Evolutionary conservation across 371 early-diverging fungal genomes (phyloP), one percentile per base, ranked within the genome.

Genomic region (Ecytonucleospora hepatopenaei): DNA sequence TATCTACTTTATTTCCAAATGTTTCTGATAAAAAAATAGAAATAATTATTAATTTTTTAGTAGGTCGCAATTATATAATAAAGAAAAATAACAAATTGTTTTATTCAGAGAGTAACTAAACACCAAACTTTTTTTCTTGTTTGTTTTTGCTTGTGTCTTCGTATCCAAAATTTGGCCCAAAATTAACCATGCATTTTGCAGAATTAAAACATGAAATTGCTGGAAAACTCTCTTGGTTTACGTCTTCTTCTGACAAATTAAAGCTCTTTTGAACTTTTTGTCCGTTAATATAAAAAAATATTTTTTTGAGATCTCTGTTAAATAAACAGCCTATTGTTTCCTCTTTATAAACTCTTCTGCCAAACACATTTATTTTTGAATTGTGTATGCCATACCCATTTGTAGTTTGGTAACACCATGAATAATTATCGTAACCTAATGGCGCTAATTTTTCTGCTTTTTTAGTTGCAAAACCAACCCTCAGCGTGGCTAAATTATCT

Each of bases 21-120:
- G 40, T 67, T 0, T 32, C 62, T 2, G 48, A 15, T 33, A 67
- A 76, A 27, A 72, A 68, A 53, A 46, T 76, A 32, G 58, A 55
- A 17, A 73, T 76, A 27, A 70, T 73, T 57, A 49, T 73, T 15
- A 67, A 68, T 51, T 23, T 76, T 33, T 27, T 76, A 16, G 23
- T 30, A 19, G 59, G 71, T 30, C 73, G 72, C 31, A 65, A 54
- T 4, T 76, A 72, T 59, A 48, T 76, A 30, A 59, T 40, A 32
- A 59, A 48, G 35, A 69, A 53, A 31, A 53, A 59, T 21, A 54
- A 54, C 21, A 54, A 27, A 56, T 21, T 28, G n/a, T 56, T 31
- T 33, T 28, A 31, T 56, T 21, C 17, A 26, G 19, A 15, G 4
- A 21, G 19, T 8, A 51, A 4, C 17, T 19, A 24, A 26, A 21